Evolutionary conservation across 768 basidiomycete genomes (phyloP).

Genomic region (Phaeolepiota aurea): DNA sequence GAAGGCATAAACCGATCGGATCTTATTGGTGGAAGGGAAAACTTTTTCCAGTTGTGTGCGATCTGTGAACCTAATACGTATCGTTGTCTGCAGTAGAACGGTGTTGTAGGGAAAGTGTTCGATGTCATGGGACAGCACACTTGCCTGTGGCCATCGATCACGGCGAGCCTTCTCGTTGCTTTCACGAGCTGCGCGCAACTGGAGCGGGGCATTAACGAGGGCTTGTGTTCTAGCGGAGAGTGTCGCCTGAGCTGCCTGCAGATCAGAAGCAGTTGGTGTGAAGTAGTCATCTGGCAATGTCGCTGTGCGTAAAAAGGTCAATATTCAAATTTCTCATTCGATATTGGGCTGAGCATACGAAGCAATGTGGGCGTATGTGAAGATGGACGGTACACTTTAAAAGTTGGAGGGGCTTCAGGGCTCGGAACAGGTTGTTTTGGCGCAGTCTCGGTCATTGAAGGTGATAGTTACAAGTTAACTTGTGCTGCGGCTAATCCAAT

Average conservation of each 20-base stretch:
- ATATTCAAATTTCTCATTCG: slow-evolving; percentile 1
- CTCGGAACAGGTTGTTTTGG: too few species aligned
- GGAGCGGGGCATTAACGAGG: slow-evolving; percentile 63
- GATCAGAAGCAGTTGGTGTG: slow-evolving; percentile 59
- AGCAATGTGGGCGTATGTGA: slow-evolving; percentile 8
- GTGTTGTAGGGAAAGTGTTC: neutral
- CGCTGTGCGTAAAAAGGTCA: slow-evolving; percentile 15
- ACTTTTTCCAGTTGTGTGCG: slow-evolving; percentile 71
- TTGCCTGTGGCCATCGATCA: slow-evolving; percentile 68
- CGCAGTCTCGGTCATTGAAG: too few species aligned
- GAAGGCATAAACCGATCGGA: slow-evolving; percentile 78
- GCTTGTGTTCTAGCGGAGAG: slow-evolving; percentile 54
- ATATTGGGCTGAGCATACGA: slow-evolving; percentile 11
- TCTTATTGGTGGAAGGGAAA: slow-evolving; percentile 75
- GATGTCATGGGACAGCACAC: slow-evolving; percentile 9
- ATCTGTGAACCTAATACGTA: slow-evolving; percentile 77
- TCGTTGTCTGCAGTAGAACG: slow-evolving; percentile 49
- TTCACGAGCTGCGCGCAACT: slow-evolving; percentile 55
- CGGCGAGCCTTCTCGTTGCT: slow-evolving; percentile 49
- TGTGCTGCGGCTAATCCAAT: too few species aligned
- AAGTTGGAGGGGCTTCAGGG: slow-evolving; percentile 9
- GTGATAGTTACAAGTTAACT: too few species aligned
- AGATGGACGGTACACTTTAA: slow-evolving; percentile 21
- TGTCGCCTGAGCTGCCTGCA: slow-evolving; percentile 58
- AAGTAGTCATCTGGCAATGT: slow-evolving; percentile 70